These are phyloP conservation scores for Pichia sp. DNA, from an alignment of 1,139 yeast species.

Conservation along the genomic window DNA sequence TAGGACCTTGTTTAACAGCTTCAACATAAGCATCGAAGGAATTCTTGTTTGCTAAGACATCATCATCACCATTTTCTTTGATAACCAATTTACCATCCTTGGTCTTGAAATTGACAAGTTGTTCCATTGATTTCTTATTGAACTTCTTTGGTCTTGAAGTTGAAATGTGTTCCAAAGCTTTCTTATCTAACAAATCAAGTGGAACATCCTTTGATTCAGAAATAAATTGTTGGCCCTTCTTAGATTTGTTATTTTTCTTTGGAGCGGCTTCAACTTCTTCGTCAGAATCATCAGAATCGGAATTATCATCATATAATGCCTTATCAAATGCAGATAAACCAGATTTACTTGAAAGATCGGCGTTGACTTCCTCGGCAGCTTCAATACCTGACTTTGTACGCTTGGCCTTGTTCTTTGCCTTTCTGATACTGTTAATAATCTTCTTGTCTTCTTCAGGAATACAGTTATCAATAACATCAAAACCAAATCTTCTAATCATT, in stretches of 20 bases:
- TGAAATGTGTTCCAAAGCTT: constrained; percentile 82
- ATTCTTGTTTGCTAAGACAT: constrained; percentile 43
- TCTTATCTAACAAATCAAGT: constrained; percentile 82
- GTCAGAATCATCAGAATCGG: constrained; percentile 56
- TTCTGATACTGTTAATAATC: constrained; percentile 79
- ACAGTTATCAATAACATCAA: constrained; percentile 69
- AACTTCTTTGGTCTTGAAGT: constrained; percentile 72
- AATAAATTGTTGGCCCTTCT: constrained; percentile 55
- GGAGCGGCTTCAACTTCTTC: constrained; percentile 34
- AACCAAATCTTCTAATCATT: constrained; percentile 84
- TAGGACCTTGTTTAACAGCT: constrained; percentile 90
- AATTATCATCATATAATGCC: constrained; percentile 51
- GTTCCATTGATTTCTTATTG: constrained; percentile 41
- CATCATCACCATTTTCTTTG: constrained; percentile 49
- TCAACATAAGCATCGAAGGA: constrained; percentile 92
- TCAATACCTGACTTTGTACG: constrained; percentile 48
- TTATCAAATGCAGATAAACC: constrained; percentile 75
- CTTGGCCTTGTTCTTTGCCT: constrained; percentile 68
- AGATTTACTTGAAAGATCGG: constrained; percentile 32
- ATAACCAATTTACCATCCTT: constrained; percentile 51
- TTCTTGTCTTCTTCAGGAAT: constrained; percentile 91
- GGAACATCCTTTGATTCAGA: constrained; percentile 82
- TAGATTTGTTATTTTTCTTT: constrained; percentile 20
- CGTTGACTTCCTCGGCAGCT: constrained; percentile 42
- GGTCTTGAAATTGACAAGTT: constrained; percentile 49